Percentiles rank a stretch among this genome's conserved stretches.
Evolutionary conservation across 2,329 filamentous ascomycete species (phyloP).

Genomic region (Xylaria sp.): DNA sequence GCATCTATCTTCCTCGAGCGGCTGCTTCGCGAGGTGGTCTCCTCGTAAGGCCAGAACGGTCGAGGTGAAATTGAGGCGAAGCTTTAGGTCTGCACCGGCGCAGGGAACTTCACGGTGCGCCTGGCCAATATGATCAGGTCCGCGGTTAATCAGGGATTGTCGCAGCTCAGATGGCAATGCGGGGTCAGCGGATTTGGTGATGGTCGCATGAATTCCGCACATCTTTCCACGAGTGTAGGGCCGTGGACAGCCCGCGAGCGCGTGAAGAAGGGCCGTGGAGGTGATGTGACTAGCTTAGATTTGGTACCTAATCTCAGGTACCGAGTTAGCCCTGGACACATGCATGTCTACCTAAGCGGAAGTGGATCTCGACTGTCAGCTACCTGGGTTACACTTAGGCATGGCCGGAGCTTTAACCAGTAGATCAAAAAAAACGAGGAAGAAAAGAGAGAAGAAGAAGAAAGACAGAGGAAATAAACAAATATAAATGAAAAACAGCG

Average conservation of each 20-base stretch:
- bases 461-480: no score
- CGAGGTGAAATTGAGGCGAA: slow-evolving; percentile 71
- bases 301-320: not conserved
- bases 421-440: no score
- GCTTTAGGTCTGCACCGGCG: slow-evolving; percentile 42
- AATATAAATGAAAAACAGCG: no score
- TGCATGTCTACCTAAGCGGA: no score
- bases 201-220: slow-evolving; percentile 70
- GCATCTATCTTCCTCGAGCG: slow-evolving; percentile 65
- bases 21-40: slow-evolving; percentile 75
- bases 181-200: slow-evolving; percentile 54
- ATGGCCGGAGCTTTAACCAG: no score
- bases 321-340: not conserved
- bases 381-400: not conserved
- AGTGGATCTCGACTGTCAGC: not conserved
- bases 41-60: slow-evolving; percentile 94
- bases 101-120: slow-evolving; percentile 47
- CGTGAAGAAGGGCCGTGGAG: not conserved
- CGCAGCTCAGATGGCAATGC: slow-evolving; percentile 54
- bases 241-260: slow-evolving; percentile 5
- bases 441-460: not conserved
- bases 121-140: slow-evolving; percentile 68
- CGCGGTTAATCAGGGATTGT: slow-evolving; percentile 64
- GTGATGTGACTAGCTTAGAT: no score
- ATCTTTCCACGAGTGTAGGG: slow-evolving; percentile 51